Conservation (phyloP, 2,329 filamentous ascomycete genomes). For the Colletotrichum siamense region DNA sequence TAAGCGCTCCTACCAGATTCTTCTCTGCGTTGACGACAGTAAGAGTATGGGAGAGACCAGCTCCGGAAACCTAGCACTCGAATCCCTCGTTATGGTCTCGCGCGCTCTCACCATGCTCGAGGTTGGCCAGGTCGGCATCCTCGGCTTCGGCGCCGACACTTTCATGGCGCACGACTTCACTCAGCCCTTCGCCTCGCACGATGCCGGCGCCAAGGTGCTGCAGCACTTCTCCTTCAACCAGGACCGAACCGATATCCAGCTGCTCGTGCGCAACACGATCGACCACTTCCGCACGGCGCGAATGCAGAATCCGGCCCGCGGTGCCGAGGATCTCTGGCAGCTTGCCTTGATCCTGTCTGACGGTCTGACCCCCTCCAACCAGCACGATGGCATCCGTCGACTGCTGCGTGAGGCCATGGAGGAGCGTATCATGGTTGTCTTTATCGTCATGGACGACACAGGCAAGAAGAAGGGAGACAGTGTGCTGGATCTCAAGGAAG, state of each 20-base stretch:
- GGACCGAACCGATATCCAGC: slow-evolving; percentile 82
- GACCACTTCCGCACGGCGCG: slow-evolving; percentile 82
- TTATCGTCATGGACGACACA: slow-evolving; percentile 87
- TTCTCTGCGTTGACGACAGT: slow-evolving; percentile 96
- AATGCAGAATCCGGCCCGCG: slow-evolving; percentile 56
- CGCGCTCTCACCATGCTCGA: slow-evolving; percentile 91
- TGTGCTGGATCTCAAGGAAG: slow-evolving; percentile 89
- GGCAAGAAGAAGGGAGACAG: slow-evolving; percentile 57
- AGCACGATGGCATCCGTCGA: slow-evolving; percentile 82
- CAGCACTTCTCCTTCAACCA: slow-evolving; percentile 86
- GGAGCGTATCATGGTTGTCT: slow-evolving; percentile 96
- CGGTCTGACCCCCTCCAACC: slow-evolving; percentile 81
- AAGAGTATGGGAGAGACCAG: slow-evolving; percentile 87
- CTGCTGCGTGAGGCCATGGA: slow-evolving; percentile 88
- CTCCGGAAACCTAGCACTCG: slow-evolving; percentile 82
- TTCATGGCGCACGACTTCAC: slow-evolving; percentile 87
- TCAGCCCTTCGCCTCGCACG: slow-evolving; percentile 76
- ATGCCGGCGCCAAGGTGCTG: slow-evolving; percentile 84
- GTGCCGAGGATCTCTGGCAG: slow-evolving; percentile 84
- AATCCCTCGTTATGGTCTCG: slow-evolving; percentile 91
- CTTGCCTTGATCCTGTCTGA: slow-evolving; percentile 92
- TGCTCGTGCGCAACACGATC: slow-evolving; percentile 78
- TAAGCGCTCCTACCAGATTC: slow-evolving; percentile 95
- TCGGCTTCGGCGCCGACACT: slow-evolving; percentile 86
- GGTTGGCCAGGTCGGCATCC: slow-evolving; percentile 88